These are phyloP conservation scores for Yamadazyma philogaea DNA, from an alignment of 805 yeast species.

Conservation along the genomic window DNA sequence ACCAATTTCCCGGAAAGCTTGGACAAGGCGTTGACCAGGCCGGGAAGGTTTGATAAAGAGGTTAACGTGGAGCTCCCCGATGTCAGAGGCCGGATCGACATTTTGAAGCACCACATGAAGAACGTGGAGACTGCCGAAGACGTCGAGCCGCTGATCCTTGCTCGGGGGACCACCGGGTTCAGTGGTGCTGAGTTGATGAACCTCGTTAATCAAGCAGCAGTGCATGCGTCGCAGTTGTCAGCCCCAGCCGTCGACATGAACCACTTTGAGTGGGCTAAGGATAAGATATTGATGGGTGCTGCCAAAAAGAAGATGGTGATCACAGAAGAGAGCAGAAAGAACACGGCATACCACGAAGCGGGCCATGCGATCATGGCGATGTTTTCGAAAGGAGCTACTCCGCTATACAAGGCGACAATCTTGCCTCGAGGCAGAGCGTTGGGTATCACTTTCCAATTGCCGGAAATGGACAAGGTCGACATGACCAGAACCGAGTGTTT, in stretches of 20 bases:
- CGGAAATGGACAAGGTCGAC: constrained; percentile 97
- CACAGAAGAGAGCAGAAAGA: constrained; percentile 89
- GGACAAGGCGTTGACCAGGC: constrained; percentile 96
- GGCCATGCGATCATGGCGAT: constrained; percentile 99
- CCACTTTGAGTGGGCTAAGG: constrained; percentile 99
- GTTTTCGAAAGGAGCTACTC: constrained; percentile 91
- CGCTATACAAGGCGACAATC: constrained; percentile 94
- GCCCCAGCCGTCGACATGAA: constrained; percentile 87
- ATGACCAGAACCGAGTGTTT: constrained; percentile 85
- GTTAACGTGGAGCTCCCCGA: constrained; percentile 96
- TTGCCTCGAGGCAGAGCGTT: constrained; percentile 95
- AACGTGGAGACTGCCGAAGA: constrained; percentile 81
- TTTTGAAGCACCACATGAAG: constrained; percentile 84
- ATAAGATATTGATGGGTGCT: constrained; percentile 96
- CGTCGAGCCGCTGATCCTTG: constrained; percentile 86
- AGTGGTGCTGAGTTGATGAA: constrained; percentile 98
- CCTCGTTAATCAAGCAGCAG: constrained; percentile 96
- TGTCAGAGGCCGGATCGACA: constrained; percentile 94
- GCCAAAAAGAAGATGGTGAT: constrained; percentile 97
- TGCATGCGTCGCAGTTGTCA: constrained; percentile 88
- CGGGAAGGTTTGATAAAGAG: constrained; percentile 95
- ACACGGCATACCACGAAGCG: constrained; percentile 98
- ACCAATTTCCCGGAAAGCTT: constrained; percentile 96
- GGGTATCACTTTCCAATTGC: constrained; percentile 95
- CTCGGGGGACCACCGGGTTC: constrained; percentile 96